phyloP scores from a whole-genome alignment of 1,139 yeast species.

The Ogataea hybrid region DNA sequence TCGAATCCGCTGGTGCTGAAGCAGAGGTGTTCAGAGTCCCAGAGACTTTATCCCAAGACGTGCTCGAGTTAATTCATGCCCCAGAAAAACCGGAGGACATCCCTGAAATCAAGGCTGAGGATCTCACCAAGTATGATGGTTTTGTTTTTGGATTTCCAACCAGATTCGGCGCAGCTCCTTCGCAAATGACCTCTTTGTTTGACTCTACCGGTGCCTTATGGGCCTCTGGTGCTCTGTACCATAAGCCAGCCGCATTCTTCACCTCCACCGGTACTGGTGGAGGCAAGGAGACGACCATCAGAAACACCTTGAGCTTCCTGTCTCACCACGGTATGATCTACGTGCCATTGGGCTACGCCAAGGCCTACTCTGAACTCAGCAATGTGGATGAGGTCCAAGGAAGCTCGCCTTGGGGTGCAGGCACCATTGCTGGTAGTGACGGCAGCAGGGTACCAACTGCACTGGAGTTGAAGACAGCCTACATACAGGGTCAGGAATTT shows the following conservation, averaged over 20 bases:
- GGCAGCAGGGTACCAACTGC: conserved; percentile 46
- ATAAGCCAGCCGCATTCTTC: conserved; percentile 48
- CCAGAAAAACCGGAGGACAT: conserved; percentile 39
- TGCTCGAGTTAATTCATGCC: conserved; percentile 42
- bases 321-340: conserved; percentile 52
- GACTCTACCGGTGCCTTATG: conserved; percentile 49
- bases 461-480: conserved; percentile 41
- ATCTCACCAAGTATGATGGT: conserved; percentile 44
- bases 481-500: conserved; percentile 43
- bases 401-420: conserved; percentile 53
- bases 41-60: conserved; percentile 48
- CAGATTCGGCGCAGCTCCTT: conserved; percentile 47
- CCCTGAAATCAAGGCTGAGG: conserved; percentile 43
- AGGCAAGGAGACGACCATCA: conserved; percentile 47
- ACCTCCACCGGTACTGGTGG: conserved; percentile 47
- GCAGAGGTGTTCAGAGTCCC: conserved; percentile 48
- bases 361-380: conserved; percentile 37
- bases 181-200: conserved; percentile 45
- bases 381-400: conserved; percentile 43
- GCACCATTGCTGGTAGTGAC: conserved; percentile 46
- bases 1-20: conserved; percentile 37
- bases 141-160: conserved; percentile 51
- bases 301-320: conserved; percentile 38
- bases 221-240: conserved; percentile 47
- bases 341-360: conserved; percentile 47